Evolutionary conservation across 495 filamentous ascomycete species (phyloP), one percentile per base, ranked within the genome.

Genomic region (Amphirosellinia nigrospora): DNA sequence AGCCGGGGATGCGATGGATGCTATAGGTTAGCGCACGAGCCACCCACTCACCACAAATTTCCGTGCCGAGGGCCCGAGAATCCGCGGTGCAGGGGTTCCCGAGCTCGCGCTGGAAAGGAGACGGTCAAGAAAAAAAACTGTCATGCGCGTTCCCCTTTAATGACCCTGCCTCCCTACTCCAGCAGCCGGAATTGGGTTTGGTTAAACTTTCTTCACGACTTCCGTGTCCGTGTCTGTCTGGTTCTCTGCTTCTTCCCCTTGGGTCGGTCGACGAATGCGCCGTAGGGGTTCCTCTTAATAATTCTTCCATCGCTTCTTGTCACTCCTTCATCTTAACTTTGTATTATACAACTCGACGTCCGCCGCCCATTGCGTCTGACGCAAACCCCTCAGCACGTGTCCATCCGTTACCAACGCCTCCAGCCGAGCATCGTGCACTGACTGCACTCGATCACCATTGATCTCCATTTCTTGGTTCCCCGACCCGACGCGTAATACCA

Each of bases 241-340:
- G 52, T 46, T 45, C 50, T 62, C 41, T 70, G 71, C 73, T 69
- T 66, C 55, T 56, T 10, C 0, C 41, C 48, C 34, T 19, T 19
- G 23, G 7, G 41, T 71, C 64, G 7, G 41, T 71, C 64, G 58
- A 56, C 62, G 28, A 66, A 66, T 71, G 61, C 62, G 62, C 50
- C 45, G 38, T 32, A 50, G 61, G 19, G 60, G 53, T 28, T 34
- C 50, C 30, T 48, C 59, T 45, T 71, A 58, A 60, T 71, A 66
- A 48, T 70, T 62, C 45, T 48, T 48, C 39, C 63, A 59, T 26
- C 32, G 26, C 28, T 70, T 77, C 77, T 72, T 63, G 80, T 81
- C 79, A 72, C 73, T 80, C 77, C 76, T 81, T 81, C 64, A 71
- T 58, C 11, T 70, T 71, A 34, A 2, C 30, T 36, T 58, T 56